Base-by-base conservation (phyloP, 305 asterid genomes). In the Solanum aculeatissimum region DNA sequence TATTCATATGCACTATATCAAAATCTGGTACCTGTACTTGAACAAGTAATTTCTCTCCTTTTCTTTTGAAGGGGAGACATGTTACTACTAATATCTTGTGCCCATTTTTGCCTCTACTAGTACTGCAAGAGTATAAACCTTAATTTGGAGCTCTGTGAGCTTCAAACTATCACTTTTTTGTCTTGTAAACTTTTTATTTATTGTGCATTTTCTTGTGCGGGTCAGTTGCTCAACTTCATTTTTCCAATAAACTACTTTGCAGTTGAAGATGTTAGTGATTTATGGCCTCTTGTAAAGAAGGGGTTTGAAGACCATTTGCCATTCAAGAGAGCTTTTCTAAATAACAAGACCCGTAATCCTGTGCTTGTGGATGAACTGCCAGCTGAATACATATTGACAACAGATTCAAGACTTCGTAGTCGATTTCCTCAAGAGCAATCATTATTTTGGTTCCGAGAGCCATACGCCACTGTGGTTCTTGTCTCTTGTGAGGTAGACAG, bases 211-310 rank as follows among this genome's bases (percentile, higher is more conserved):
- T 77, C 29, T 51, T 77, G 65, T 29, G 29, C 2, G 25, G 25
- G 8, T 35, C 19, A 77, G 45, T 77, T 18, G 63, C 65, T 77
- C 47, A 29, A 51, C 82, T 77, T 51, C 82, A 51, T 77, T 29
- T 70, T 35, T 29, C 32, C 82, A 51, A 29, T 77, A 49, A 82
- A 57, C 78, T 83, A 84, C 87, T 71, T 86, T 84, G 80, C 93
- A 97, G 99, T 97, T 89, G 99, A 97, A 95, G 99, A 95, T 92
- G 98, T 95, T 83, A 95, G 95, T 82, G 99, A 97, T 87, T 90
- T 94, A 88, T 97, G 99, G 99, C 99, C 99, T 81, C 88, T 87
- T 60, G 86, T 95, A 55, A 94, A 91, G 92, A 90, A 89, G 85
- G 97, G 88, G 23, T 97, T 95, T 84, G 97, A 97, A 86, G 98